Evolutionary conservation across 2,329 filamentous ascomycete species (phyloP), one percentile per base, ranked within the genome.

Genomic region (Fusarium hostae): DNA sequence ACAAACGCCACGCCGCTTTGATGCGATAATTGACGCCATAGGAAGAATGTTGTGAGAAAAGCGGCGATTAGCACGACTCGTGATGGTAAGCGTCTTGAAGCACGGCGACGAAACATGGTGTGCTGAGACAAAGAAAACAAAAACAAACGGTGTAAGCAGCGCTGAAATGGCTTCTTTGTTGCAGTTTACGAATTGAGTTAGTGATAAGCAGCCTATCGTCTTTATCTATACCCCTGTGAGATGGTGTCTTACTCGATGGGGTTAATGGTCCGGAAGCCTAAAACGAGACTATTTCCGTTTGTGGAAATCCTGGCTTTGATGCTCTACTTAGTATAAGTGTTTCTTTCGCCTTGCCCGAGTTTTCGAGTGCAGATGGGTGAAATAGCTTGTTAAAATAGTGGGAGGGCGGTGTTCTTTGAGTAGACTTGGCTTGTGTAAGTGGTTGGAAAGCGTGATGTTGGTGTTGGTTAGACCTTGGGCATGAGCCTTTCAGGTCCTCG

Each of bases 1-100:
- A 70, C 56, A 62, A 78, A 79, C 16, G 40, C 28, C 20, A 51
- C 73, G 55, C 32, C 9, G 39, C 18, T 66, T 22, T 26, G 61
- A 26, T 55, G 64, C 50, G 37, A 32, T 26, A 66, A 72, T 5
- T 41, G 20, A 26, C 47, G 59, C 35, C 37, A 66, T 10, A 66
- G 20, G 10, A 66, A 60, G 18, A 24, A 9, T 0, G 39, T 10
- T 30, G 32, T 28, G 15, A 51, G n/a, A 44, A 66, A 24, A 28
- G 39, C 35, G 16, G 43, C 35, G 28, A 68, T 51, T 12, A 68
- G 64, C 22, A 39, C 43, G 18, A 22, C 32, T 24, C 51, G 32
- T 28, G 58, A 28, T 4, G 54, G 43, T 15, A 50, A 26, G 48
- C 50, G 48, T 12, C 32, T 26, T 16, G 48, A 26, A 39, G 48